Conservation (phyloP, 768 basidiomycete species). For the Gloeopeniophorella convolvens region DNA sequence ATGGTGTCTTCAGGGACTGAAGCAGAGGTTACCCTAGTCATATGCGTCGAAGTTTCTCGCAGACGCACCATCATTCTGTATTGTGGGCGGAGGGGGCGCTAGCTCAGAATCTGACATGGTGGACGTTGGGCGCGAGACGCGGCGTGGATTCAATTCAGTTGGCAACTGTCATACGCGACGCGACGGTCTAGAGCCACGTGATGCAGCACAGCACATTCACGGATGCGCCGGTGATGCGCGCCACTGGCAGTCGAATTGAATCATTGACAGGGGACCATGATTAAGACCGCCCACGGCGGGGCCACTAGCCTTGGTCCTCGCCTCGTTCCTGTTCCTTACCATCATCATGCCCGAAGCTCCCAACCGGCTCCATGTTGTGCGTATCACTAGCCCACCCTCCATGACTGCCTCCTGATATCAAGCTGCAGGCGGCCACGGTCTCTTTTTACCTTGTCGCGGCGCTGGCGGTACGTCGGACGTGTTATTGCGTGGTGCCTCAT, state of each 20-base stretch:
- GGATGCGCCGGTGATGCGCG: no score
- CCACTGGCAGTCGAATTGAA: no score
- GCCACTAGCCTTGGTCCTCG: no score
- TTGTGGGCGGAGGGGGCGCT: constrained; percentile 7
- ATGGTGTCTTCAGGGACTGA: constrained; percentile 60
- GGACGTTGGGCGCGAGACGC: background rate
- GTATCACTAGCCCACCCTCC: background rate
- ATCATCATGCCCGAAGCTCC: constrained; percentile 4
- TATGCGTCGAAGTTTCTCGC: background rate
- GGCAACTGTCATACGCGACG: no score
- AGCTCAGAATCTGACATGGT: background rate
- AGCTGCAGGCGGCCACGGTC: constrained; percentile 64
- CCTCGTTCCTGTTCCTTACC: no score
- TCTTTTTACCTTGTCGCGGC: constrained; percentile 87
- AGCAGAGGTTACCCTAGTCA: background rate
- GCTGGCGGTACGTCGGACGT: constrained; percentile 55
- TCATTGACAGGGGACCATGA: no score
- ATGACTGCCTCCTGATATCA: background rate
- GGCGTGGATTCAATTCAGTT: no score
- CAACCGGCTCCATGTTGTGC: constrained; percentile 5
- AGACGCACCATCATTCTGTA: constrained; percentile 8
- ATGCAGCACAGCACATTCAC: no score
- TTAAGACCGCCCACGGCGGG: no score
- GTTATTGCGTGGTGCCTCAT: background rate
- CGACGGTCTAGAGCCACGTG: no score